Evolutionary conservation across 805 yeast species (phyloP), one percentile per base, ranked within the genome.

Genomic region (Cephaloascus fragrans): DNA sequence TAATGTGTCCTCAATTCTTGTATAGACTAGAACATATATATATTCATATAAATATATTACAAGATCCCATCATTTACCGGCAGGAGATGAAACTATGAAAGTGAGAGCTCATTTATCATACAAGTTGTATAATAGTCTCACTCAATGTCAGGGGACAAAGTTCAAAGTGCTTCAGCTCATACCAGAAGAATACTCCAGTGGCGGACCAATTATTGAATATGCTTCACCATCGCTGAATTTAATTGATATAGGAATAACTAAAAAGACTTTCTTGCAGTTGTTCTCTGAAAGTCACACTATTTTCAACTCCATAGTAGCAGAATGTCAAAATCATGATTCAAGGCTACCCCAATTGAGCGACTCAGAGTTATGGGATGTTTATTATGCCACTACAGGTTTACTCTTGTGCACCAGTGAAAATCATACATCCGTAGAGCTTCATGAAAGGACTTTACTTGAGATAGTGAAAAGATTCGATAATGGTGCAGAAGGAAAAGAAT

Each of bases 341-440:
- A 16, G 8, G 5, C 33, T 19, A 15, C 26, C 26, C 15, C 3
- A 39, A 2, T 12, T 28, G 3, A 33, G 37, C 3, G 39, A 17
- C 31, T 28, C 17, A 34, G 35, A 39, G 15, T 47, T 45, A 14
- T 37, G 43, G 44, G 41, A 48, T 5, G 10, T 49, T 16, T 63
- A 62, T 39, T 45, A 47, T 36, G 55, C 58, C 47, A 57, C 67
- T 0, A 36, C 61, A n/a, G 61, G 67, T 2, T 53, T 53, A 35
- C 43, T 66, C 32, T 34, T 57, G 15, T 64, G 69, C 14, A 61
- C 69, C 15, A 61, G 64, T 41, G 72, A 66, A 37, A 54, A 62
- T 45, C 61, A 60, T 39, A 53, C 60, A 15, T 46, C 56, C 2
- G 43, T 62, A 26, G 33, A 41, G 3, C 32, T 56, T 3, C 71